phyloP scores from a whole-genome alignment of 2,329 filamentous ascomycete genomes.

The Ascomycota sp. region DNA sequence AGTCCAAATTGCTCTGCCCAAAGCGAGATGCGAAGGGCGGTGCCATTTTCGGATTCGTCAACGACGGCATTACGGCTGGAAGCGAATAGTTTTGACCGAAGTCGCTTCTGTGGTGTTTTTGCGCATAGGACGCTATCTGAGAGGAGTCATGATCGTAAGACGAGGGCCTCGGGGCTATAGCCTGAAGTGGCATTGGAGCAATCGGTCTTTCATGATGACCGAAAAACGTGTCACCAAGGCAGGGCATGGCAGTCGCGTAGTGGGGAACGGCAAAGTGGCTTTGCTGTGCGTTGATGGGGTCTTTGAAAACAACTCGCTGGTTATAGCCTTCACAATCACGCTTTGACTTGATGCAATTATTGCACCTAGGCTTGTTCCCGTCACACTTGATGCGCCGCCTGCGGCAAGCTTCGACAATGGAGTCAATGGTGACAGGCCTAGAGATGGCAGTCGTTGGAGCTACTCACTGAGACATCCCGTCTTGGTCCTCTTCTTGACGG shows the following conservation, averaged over 20 bases:
- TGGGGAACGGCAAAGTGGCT: constrained; percentile 21
- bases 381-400: constrained; percentile 94
- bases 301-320: constrained; percentile 62
- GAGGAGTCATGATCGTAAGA: constrained; percentile 8
- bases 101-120: not conserved
- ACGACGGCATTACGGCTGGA: constrained; percentile 1
- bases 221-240: constrained; percentile 7
- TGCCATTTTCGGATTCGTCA: constrained; percentile 6
- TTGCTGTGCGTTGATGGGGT: constrained; percentile 26
- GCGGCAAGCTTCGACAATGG: constrained; percentile 47
- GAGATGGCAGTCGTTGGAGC: not conserved
- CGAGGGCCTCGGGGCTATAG: constrained; percentile 31
- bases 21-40: constrained; percentile 1
- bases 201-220: constrained; percentile 16
- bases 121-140: constrained; percentile 1
- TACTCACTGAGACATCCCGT: constrained; percentile 73
- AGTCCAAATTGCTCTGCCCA: constrained; percentile 1
- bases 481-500: constrained; percentile 57
- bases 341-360: constrained; percentile 74
- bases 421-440: not conserved
- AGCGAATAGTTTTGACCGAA: constrained; percentile 1
- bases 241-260: constrained; percentile 20
- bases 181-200: constrained; percentile 16
- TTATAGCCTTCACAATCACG: constrained; percentile 69
- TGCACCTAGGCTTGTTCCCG: constrained; percentile 65